Base-by-base conservation (phyloP, 2,329 filamentous ascomycete genomes). In the Talaromyces atroroseus region DNA sequence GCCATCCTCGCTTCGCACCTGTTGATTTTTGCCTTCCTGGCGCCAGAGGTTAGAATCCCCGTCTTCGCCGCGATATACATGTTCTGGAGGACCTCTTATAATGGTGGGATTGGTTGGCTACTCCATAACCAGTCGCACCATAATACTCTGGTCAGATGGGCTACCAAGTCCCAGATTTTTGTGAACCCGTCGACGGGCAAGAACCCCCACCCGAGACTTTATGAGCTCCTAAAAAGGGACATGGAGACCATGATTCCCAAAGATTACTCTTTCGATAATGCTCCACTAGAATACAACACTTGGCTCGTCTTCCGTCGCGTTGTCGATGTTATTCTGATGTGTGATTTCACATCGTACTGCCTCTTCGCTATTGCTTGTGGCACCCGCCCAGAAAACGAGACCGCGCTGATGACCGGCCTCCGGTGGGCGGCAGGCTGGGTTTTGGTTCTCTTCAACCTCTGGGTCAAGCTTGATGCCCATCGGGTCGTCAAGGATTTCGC, bases 401-500 rank as follows among this genome's bases (percentile, higher is more conserved):
- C 80, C 59, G 65, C 85, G 60, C 64, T 84, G 60, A 82, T 95
- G 73, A 87, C 87, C 48, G 64, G 83, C 52, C 80, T 85, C 56
- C 87, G 94, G 59, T 99, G 94, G 94, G 69, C 78, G 3, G 79
- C 86, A 48, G 94, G 94, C 52, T 82, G 92, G 62, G 74, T 82
- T 42, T 80, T 97, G 24, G 87, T 99, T 61, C 81, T 89, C 57
- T 97, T 99, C 82, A 99, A 97, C 72, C 81, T 97, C 21, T 97
- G 94, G 92, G 94, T 99, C 61, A 99, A 99, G 76, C 81, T 99
- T 60, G 94, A 99, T 74, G 94, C 94, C 20, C 94, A 99, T 73
- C 84, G 94, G 59, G 94, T 99, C 50, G 94, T 99, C 69, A 97
- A 97, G 74, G 94, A 99, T 74, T 99, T 92, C 76, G 94, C 94